Evolutionary conservation across 78 protist species (phyloP).

Genomic region (Dictyostelium purpureum): DNA sequence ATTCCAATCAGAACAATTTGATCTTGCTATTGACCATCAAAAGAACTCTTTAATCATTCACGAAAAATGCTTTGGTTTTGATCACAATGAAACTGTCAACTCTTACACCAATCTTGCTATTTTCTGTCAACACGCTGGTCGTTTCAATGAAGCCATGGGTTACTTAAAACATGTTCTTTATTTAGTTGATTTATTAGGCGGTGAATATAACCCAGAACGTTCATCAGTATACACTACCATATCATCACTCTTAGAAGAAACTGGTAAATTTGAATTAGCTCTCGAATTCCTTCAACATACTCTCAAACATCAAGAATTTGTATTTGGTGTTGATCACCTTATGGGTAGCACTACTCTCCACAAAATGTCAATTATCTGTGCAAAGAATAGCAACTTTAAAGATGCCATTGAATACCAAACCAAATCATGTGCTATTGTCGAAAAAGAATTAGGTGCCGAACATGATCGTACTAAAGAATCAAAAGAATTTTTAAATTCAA

Average conservation of each 20-base stretch:
- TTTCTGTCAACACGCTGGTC: constrained; percentile 67
- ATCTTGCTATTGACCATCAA: constrained; percentile 71
- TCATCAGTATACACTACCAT: constrained; percentile 53
- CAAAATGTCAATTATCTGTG: constrained; percentile 20
- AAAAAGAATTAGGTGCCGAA: constrained; percentile 17
- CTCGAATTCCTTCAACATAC: constrained; percentile 26
- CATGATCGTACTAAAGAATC: constrained; percentile 66
- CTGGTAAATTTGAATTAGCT: constrained; percentile 1
- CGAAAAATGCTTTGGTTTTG: constrained; percentile 65
- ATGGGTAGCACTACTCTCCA: neutral
- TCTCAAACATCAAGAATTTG: constrained; percentile 21
- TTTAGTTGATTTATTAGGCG: constrained; percentile 43
- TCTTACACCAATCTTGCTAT: constrained; percentile 66
- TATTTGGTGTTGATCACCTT: constrained; percentile 33
- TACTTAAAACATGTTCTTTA: constrained; percentile 71
- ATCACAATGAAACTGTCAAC: constrained; percentile 82
- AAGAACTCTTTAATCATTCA: constrained; percentile 77
- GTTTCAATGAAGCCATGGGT: constrained; percentile 33
- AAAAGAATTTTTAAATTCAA: neutral
- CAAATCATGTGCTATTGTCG: constrained; percentile 11
- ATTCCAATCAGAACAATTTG: constrained; percentile 53
- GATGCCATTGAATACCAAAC: constrained; percentile 14
- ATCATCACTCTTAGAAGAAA: constrained; percentile 51
- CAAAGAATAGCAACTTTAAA: neutral
- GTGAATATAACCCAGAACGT: constrained; percentile 69